Evolutionary conservation across 805 yeast species (phyloP).

Genomic region (Ogataea chonburiensis): DNA sequence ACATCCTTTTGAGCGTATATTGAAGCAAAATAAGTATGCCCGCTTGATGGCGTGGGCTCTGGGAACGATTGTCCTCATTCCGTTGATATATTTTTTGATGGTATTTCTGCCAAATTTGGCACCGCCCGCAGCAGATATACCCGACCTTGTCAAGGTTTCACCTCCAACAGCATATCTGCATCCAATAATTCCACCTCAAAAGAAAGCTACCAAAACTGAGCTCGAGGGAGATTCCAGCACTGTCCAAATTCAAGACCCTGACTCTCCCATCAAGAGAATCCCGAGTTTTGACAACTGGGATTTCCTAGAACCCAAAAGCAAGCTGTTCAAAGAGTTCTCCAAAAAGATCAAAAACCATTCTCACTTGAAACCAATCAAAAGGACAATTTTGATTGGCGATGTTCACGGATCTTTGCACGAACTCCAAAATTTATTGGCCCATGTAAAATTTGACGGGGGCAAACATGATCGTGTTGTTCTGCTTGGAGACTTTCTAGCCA

Average conservation of each 20-base stretch:
- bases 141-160: constrained; percentile 26
- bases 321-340: constrained; percentile 25
- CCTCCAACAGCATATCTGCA: constrained; percentile 28
- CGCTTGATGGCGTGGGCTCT: constrained; percentile 14
- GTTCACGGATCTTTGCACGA: constrained; percentile 76
- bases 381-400: constrained; percentile 79
- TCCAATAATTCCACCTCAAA: constrained; percentile 27
- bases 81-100: constrained; percentile 29
- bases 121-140: constrained; percentile 32
- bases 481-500: constrained; percentile 82
- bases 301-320: constrained; percentile 15
- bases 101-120: constrained; percentile 33
- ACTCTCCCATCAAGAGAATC: constrained; percentile 28
- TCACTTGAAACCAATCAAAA: constrained; percentile 29
- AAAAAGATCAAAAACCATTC: constrained; percentile 13
- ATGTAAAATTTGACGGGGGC: constrained; percentile 43
- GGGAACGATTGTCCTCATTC: constrained; percentile 17
- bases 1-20: not conserved
- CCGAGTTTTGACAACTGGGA: constrained; percentile 27
- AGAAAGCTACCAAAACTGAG: not conserved
- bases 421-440: constrained; percentile 51
- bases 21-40: constrained; percentile 10
- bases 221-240: not conserved
- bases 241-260: constrained; percentile 14
- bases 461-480: constrained; percentile 59